Percentiles rank a stretch among this genome's conserved stretches.
Evolutionary conservation across 139 green algal genomes (phyloP).

Genomic region (Closterium sp.): DNA sequence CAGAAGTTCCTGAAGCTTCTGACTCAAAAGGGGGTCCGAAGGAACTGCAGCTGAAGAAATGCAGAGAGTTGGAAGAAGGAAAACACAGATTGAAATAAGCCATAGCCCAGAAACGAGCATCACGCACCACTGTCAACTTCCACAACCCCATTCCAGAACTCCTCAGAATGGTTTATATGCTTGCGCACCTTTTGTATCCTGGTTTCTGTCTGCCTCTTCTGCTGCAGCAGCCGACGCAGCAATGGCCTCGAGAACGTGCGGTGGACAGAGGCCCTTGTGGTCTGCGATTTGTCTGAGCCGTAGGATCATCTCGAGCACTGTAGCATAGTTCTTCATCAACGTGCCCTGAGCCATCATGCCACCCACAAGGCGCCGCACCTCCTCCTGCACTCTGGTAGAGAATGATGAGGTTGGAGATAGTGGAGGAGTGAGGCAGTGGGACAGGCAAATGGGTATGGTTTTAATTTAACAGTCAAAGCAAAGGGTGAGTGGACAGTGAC

Average conservation of each 20-base stretch:
- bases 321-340: conserved; percentile 63
- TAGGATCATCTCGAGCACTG: conserved; percentile 40
- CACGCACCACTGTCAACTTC: too few species aligned
- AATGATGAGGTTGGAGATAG: background rate
- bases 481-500: too few species aligned
- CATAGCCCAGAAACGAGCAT: background rate
- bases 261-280: conserved; percentile 15
- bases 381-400: background rate
- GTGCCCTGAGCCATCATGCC: conserved; percentile 40
- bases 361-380: conserved; percentile 52
- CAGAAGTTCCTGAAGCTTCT: conserved; percentile 3
- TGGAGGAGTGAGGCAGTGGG: background rate
- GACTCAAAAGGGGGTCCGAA: background rate
- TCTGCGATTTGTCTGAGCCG: conserved; percentile 75
- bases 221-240: background rate
- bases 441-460: background rate
- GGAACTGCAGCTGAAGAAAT: background rate
- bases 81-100: background rate
- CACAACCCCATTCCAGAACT: too few species aligned
- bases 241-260: conserved; percentile 3
- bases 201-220: background rate
- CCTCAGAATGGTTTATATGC: too few species aligned
- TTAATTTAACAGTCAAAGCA: too few species aligned
- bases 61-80: background rate
- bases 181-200: background rate